Evolutionary conservation across 2,329 filamentous ascomycete species (phyloP).

Genomic region (Cephalotrichum gorgonifer): DNA sequence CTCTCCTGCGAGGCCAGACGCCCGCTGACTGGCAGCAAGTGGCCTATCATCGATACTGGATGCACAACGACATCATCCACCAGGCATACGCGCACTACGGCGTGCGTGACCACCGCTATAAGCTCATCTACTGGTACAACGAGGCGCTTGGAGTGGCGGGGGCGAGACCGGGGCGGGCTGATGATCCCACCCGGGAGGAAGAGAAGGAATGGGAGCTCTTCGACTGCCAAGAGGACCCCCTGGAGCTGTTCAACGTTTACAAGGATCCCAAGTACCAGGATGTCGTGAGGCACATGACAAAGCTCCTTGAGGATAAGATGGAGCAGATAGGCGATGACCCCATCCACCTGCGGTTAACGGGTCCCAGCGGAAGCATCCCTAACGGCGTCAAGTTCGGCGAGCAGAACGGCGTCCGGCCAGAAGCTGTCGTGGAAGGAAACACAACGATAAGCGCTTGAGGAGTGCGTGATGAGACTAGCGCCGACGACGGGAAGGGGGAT

Average conservation of each 20-base stretch:
- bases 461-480: no score
- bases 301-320: constrained; percentile 37
- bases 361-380: not conserved
- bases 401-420: no score
- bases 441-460: no score
- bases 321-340: constrained; percentile 37
- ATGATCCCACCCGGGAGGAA: constrained; percentile 23
- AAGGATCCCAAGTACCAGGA: constrained; percentile 22
- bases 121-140: constrained; percentile 48
- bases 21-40: constrained; percentile 37
- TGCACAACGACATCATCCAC: constrained; percentile 40
- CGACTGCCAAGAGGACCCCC: constrained; percentile 36
- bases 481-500: no score
- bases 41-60: constrained; percentile 46
- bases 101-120: constrained; percentile 38
- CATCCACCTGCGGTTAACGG: no score
- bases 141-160: constrained; percentile 34
- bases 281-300: constrained; percentile 28
- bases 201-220: constrained; percentile 44
- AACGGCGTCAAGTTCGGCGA: not conserved
- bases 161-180: no score
- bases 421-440: no score
- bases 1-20: constrained; percentile 23
- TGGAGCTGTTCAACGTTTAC: constrained; percentile 40
- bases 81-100: constrained; percentile 41